Conservation (phyloP, 179 eudicot species). For the Drosera spatulata region DNA sequence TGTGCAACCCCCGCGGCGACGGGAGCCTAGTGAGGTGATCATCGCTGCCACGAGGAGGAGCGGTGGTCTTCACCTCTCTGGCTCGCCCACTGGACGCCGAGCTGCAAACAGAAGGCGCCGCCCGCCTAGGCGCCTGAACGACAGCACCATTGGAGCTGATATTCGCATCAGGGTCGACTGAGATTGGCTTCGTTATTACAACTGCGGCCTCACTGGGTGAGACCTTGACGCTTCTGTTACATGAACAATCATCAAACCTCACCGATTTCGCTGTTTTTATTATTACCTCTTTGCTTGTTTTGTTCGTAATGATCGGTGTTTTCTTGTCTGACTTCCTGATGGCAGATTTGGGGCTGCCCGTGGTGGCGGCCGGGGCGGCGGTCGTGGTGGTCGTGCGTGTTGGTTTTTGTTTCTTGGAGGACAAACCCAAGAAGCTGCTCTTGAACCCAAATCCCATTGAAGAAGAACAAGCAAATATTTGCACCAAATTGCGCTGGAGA, state of each 20-base stretch:
- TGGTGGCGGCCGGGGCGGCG: no score
- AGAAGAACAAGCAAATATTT: no score
- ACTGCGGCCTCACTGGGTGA: neutral
- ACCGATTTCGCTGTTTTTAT: neutral
- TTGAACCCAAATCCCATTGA: no score
- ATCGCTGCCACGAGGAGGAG: neutral
- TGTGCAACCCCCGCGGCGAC: constrained; percentile 8
- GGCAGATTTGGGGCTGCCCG: no score
- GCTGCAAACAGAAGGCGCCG: neutral
- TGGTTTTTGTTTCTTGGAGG: no score
- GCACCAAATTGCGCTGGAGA: no score
- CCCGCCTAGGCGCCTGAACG: neutral
- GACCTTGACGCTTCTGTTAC: constrained; percentile 11
- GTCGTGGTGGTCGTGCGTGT: no score
- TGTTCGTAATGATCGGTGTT: no score
- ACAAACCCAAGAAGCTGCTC: no score
- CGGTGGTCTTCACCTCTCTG: neutral
- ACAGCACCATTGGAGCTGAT: neutral
- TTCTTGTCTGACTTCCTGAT: no score
- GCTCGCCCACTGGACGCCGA: neutral
- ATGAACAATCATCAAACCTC: constrained; percentile 6
- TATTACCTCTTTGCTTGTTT: neutral
- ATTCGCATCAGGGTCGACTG: neutral
- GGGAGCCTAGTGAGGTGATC: constrained; percentile 7
- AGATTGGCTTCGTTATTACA: neutral